Percentiles rank a stretch among this genome's conserved stretches.
phyloP scores from a whole-genome alignment of 1,284 basidiomycete genomes.

The Marasmius tenuissimus region DNA sequence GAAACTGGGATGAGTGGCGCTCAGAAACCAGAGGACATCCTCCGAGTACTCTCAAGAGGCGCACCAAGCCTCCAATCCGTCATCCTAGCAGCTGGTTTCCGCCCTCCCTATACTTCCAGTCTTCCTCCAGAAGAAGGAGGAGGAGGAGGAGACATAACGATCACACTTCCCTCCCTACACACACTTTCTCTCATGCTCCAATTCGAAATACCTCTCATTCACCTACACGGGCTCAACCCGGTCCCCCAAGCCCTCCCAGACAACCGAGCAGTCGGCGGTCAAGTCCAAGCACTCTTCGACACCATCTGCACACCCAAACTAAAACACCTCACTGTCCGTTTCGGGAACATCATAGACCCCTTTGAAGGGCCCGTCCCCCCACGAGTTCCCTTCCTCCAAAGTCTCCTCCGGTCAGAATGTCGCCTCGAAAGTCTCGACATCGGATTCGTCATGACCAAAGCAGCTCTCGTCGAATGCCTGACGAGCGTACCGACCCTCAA shows the following conservation, averaged over 20 bases:
- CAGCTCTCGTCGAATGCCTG: not conserved
- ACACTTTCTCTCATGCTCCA: not conserved
- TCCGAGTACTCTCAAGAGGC: not conserved
- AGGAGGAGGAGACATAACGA: too few species aligned
- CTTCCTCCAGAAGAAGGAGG: not conserved
- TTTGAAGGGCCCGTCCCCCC: not conserved
- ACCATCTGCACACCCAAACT: not conserved
- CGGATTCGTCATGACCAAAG: not conserved
- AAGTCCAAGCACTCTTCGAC: not conserved
- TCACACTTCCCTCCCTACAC: not conserved
- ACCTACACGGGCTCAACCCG: not conserved
- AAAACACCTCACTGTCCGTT: not conserved
- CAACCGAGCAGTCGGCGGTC: not conserved
- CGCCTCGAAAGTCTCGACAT: not conserved
- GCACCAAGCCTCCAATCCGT: not conserved
- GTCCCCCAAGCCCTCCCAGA: not conserved
- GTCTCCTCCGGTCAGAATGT: not conserved
- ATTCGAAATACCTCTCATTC: not conserved
- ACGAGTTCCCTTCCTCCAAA: not conserved
- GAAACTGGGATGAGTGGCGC: not conserved
- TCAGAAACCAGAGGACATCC: not conserved
- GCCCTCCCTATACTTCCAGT: not conserved
- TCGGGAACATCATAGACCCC: not conserved
- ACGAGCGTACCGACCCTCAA: not conserved
- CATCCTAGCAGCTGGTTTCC: not conserved